Percentiles rank a stretch among this genome's conserved stretches.
These are phyloP conservation scores for Mycocentrospora acerina DNA, from an alignment of 2,329 filamentous ascomycete genomes.

Conservation along the genomic window DNA sequence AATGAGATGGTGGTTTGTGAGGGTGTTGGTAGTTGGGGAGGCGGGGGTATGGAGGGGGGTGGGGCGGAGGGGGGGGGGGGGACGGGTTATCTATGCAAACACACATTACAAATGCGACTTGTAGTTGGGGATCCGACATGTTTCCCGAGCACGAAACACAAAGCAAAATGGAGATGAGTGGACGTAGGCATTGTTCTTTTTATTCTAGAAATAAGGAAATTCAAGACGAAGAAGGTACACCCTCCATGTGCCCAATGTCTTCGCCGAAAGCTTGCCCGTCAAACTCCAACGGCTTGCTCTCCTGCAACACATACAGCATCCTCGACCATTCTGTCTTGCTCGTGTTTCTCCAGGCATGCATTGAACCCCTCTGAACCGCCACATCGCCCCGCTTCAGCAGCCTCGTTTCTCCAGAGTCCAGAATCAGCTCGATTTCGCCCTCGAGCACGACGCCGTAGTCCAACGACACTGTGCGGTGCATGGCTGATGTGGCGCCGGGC, in stretches of 20 bases:
- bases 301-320: constrained; percentile 37
- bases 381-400: constrained; percentile 39
- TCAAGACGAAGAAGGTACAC: constrained; percentile 31
- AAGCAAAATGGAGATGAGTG: too few species aligned
- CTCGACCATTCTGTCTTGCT: constrained; percentile 30
- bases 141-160: too few species aligned
- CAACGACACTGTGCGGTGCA: constrained; percentile 43
- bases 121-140: too few species aligned
- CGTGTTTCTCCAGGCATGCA: constrained; percentile 41
- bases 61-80: too few species aligned
- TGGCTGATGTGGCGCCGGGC: constrained; percentile 32
- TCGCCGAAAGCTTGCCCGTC: constrained; percentile 26
- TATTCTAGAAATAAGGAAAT: too few species aligned
- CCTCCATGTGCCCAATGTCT: constrained; percentile 34
- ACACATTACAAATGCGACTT: too few species aligned
- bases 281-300: constrained; percentile 27
- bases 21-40: too few species aligned
- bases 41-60: too few species aligned
- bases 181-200: too few species aligned
- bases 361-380: constrained; percentile 41
- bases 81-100: too few species aligned
- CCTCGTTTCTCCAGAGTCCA: constrained; percentile 41
- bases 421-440: constrained; percentile 38
- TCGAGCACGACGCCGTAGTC: constrained; percentile 45
- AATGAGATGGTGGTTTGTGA: too few species aligned